These are phyloP conservation scores for Oryza officinalis DNA, from an alignment of 176 grass and related monocot genomes.

Conservation along the genomic window DNA sequence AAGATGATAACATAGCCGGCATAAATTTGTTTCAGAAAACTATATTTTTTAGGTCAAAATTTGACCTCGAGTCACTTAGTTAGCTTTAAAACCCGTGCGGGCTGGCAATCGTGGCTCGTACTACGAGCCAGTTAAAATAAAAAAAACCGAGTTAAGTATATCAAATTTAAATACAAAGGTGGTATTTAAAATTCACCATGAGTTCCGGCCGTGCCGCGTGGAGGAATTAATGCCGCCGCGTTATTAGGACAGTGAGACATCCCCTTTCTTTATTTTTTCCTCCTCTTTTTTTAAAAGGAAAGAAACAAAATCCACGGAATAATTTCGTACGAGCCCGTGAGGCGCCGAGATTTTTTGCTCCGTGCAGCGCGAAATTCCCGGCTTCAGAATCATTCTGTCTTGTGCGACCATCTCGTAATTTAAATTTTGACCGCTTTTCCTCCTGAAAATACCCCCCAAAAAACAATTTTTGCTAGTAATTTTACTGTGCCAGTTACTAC, in stretches of 20 bases:
- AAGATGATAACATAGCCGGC: background rate
- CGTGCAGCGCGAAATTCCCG: conserved; percentile 15
- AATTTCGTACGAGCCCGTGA: conserved; percentile 36
- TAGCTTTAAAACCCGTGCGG: background rate
- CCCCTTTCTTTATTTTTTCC: background rate
- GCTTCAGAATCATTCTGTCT: background rate
- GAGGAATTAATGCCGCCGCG: conserved; percentile 47
- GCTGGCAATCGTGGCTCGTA: conserved; percentile 6
- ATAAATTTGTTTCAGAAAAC: background rate
- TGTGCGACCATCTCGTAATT: background rate
- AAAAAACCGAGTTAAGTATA: background rate
- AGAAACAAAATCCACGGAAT: conserved; percentile 39
- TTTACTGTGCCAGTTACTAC: background rate
- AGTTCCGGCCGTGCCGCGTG: conserved; percentile 32
- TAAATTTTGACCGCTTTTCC: background rate
- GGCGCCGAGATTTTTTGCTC: background rate
- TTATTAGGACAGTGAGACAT: conserved; percentile 5
- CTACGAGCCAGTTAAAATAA: background rate
- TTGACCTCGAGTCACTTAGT: conserved; percentile 4
- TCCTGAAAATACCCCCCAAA: background rate
- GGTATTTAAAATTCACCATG: background rate
- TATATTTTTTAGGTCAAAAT: background rate
- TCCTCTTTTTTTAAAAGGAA: background rate
- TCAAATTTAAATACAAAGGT: background rate
- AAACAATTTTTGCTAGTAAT: background rate